phyloP scores from a whole-genome alignment of 2,329 filamentous ascomycete genomes.

The Trichophyton rubrum region DNA sequence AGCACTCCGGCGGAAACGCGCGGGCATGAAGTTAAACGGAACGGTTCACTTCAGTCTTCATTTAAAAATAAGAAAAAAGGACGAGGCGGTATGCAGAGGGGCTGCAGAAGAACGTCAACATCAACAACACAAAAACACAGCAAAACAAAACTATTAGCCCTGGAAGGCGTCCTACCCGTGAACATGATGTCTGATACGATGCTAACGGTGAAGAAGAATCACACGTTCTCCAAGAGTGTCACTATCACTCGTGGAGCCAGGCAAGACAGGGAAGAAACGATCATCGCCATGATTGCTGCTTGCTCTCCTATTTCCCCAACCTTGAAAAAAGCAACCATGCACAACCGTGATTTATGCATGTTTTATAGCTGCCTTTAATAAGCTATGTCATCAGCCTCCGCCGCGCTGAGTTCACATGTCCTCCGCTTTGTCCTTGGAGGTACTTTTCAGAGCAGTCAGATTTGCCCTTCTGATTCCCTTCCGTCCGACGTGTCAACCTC shows the following conservation, averaged over 20 bases:
- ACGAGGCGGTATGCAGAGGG: not conserved
- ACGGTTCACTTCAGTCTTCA: not conserved
- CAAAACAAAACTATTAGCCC: not conserved
- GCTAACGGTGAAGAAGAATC: not conserved
- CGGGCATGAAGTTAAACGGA: not conserved
- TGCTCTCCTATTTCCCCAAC: not conserved
- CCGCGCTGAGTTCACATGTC: not conserved
- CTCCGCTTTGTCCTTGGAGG: not conserved
- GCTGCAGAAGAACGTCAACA: not conserved
- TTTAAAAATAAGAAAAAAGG: not conserved
- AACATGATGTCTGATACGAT: not conserved
- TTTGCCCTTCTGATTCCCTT: not conserved
- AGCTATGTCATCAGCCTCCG: not conserved
- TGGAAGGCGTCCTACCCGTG: not conserved
- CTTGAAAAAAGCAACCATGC: conserved; percentile 1
- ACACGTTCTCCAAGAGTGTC: not conserved
- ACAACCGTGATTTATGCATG: not conserved
- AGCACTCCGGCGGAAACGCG: no score
- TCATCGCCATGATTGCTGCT: not conserved
- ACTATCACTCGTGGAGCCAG: not conserved
- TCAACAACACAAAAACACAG: not conserved
- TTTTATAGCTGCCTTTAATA: not conserved
- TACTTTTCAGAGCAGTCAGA: not conserved
- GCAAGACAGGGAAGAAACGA: not conserved
- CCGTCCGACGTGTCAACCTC: not conserved